A percentile compares a stretch with the other conserved stretches of the same genome.
Evolutionary conservation across 495 filamentous ascomycete genomes (phyloP).

Genomic region (Neurospora sp.): DNA sequence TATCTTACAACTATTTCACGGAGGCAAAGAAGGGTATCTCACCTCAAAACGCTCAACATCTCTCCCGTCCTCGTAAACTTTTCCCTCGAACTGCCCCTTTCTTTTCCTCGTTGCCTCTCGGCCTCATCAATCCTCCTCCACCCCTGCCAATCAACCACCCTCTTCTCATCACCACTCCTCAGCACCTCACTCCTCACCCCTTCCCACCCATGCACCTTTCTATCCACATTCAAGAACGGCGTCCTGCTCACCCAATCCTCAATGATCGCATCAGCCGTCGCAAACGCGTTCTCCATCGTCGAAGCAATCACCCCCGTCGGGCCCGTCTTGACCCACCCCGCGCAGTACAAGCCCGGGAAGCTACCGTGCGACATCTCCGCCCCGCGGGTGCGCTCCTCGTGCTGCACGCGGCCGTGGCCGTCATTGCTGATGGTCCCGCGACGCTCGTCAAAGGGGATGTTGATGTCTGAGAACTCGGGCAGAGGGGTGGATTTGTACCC

Average conservation of each 20-base stretch:
- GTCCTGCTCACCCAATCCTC: slow-evolving; percentile 51
- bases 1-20: background rate
- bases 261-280: slow-evolving; percentile 71
- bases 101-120: slow-evolving; percentile 58
- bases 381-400: slow-evolving; percentile 19
- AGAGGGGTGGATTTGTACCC: slow-evolving; percentile 79
- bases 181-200: slow-evolving; percentile 45
- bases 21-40: background rate
- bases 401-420: slow-evolving; percentile 57
- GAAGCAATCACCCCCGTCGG: slow-evolving; percentile 93
- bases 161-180: slow-evolving; percentile 15
- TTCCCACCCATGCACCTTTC: slow-evolving; percentile 59
- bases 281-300: slow-evolving; percentile 92
- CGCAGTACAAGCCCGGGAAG: slow-evolving; percentile 80
- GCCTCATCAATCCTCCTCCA: slow-evolving; percentile 78
- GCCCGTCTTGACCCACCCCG: slow-evolving; percentile 93
- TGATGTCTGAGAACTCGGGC: slow-evolving; percentile 63
- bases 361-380: slow-evolving; percentile 14
- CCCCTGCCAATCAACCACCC: slow-evolving; percentile 65
- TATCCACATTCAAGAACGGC: slow-evolving; percentile 37
- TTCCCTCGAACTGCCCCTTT: slow-evolving; percentile 66
- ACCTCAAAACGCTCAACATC: slow-evolving; percentile 55
- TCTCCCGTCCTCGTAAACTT: slow-evolving; percentile 70
- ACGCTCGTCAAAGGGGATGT: slow-evolving; percentile 64
- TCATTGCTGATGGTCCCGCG: slow-evolving; percentile 82